Conservation (phyloP, 2,329 filamentous ascomycete genomes). For the Hypoxylon sp. region DNA sequence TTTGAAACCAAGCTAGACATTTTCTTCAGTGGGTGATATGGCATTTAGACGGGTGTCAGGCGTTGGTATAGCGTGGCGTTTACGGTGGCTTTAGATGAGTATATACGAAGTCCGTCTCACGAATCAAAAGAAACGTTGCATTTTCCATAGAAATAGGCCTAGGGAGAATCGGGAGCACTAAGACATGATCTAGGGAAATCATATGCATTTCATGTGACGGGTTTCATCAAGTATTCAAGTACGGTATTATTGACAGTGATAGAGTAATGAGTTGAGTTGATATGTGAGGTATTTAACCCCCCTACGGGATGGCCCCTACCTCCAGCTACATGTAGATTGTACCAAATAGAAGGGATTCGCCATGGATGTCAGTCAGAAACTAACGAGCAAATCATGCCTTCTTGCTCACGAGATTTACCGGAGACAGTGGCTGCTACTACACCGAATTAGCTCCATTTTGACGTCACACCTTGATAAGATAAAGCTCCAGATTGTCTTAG, state of each 20-base stretch:
- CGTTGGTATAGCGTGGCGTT: constrained; percentile 37
- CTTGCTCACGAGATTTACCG: constrained; percentile 12
- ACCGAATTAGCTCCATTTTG: constrained; percentile 26
- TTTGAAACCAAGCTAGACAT: constrained; percentile 62
- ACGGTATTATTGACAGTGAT: constrained; percentile 1
- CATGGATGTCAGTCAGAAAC: background rate
- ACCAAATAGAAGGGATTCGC: background rate
- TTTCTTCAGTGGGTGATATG: background rate
- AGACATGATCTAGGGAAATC: background rate
- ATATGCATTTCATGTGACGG: background rate
- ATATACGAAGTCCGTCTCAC: constrained; percentile 7
- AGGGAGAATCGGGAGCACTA: constrained; percentile 3
- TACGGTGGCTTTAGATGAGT: constrained; percentile 17
- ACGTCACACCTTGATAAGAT: constrained; percentile 43
- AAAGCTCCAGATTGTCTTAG: constrained; percentile 22
- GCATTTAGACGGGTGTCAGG: constrained; percentile 22
- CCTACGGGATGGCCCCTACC: background rate
- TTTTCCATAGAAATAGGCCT: constrained; percentile 6
- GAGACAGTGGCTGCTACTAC: background rate
- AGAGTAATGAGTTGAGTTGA: background rate
- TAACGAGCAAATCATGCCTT: constrained; percentile 11
- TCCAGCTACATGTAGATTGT: background rate
- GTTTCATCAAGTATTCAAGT: background rate
- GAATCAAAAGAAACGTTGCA: constrained; percentile 1
- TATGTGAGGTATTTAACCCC: background rate